Percentiles rank a stretch among this genome's conserved stretches.
Evolutionary conservation across 2,329 filamentous ascomycete species (phyloP).

Genomic region (Aspergillus hiratsukae): DNA sequence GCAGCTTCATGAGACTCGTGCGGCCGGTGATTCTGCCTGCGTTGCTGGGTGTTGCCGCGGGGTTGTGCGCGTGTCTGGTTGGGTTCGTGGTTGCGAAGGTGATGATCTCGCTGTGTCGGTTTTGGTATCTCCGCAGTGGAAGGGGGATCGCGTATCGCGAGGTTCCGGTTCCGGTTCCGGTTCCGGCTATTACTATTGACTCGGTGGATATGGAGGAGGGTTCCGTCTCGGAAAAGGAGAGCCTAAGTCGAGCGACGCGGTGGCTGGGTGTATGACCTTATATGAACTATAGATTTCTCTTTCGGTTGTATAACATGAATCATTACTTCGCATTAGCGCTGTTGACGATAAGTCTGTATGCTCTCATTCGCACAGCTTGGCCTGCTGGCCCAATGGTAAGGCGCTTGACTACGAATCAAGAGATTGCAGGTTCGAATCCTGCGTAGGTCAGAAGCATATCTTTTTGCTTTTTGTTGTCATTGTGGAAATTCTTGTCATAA

Average conservation of each 20-base stretch:
- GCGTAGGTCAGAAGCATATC: slow-evolving; percentile 28
- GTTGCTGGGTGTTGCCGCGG: slow-evolving; percentile 34
- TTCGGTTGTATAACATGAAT: background rate
- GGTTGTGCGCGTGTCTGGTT: slow-evolving; percentile 33
- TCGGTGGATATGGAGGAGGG: slow-evolving; percentile 10
- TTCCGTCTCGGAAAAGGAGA: slow-evolving; percentile 14
- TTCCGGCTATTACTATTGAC: background rate
- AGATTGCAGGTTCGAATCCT: slow-evolving; percentile 48
- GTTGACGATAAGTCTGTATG: background rate
- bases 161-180: background rate
- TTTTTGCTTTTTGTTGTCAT: background rate
- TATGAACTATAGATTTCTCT: background rate
- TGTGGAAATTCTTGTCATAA: background rate
- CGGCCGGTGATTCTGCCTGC: slow-evolving; percentile 37
- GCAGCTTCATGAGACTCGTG: slow-evolving; percentile 24
- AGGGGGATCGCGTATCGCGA: background rate
- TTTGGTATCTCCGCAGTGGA: slow-evolving; percentile 6
- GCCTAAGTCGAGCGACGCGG: slow-evolving; percentile 1
- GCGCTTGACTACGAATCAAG: slow-evolving; percentile 51
- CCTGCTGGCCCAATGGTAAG: slow-evolving; percentile 44
- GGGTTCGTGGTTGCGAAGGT: slow-evolving; percentile 35
- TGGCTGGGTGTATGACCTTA: background rate
- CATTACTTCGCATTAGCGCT: too few relatives aligned
- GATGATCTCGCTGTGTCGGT: slow-evolving; percentile 11
- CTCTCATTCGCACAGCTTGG: background rate